Evolutionary conservation across 345 rosid species (phyloP), one percentile per base, ranked within the genome.

Genomic region (Eucalyptus tenuipes): DNA sequence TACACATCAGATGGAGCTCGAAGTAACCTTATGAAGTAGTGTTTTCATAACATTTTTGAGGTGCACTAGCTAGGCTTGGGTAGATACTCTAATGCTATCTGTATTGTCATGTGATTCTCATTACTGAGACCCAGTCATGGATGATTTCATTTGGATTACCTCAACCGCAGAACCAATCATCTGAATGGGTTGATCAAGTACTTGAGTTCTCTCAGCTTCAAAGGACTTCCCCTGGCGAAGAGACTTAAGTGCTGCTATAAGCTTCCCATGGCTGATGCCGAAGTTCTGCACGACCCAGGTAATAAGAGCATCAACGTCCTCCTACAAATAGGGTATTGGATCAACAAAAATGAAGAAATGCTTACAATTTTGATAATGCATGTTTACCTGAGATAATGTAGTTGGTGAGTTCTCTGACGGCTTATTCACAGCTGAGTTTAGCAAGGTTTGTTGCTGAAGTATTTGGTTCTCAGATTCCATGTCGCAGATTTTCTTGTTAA

Each of bases 121-220:
- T 55, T 11, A 82, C 59, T 31, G 27, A 45, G 71, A 22, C 59
- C 7, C 13, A 47, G 79, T 64, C 52, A 75, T 37, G 47, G 15
- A 37, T 71, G 27, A 37, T 37, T 40, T 40, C 24, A 71, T 87
- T 86, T 68, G 49, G 59, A 88, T 89, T 92, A 98, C 99, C 99
- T 98, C 99, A 88, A 97, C 95, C 14, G 96, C 99, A 88, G 96
- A 95, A 94, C 99, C 99, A 90, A 97, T 98, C 99, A 96, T 95
- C 93, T 98, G 99, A 93, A 98, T 93, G 45, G 94, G 98, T 88
- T 96, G 96, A 92, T 98, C 99, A 93, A 98, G 97, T 55, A 96
- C 99, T 91, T 91, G 97, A 84, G 99, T 96, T 92, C 93, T 97
- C 90, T 98, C 99, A 31, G 99, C 99, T 92, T 97, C 99, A 92